phyloP scores from a whole-genome alignment of 169 alveolate genomes.

The Prorocentrum cordatum region DNA sequence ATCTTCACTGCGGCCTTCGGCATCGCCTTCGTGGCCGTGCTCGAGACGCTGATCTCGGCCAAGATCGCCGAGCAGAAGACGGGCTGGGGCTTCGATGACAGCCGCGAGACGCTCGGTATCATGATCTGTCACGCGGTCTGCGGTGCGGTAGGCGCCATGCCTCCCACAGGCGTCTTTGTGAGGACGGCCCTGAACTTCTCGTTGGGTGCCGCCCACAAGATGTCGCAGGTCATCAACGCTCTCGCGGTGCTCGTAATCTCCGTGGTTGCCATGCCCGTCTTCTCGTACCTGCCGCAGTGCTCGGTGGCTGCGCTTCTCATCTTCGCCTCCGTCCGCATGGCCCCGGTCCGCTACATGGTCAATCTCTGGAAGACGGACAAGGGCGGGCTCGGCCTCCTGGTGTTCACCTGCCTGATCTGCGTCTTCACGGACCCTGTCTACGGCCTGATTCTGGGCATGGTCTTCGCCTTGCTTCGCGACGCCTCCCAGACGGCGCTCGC shows the following conservation, averaged over 20 bases:
- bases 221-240: constrained; percentile 47
- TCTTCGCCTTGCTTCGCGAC: constrained; percentile 17
- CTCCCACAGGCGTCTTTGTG: constrained; percentile 52
- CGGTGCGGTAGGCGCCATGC: constrained; percentile 47
- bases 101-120: constrained; percentile 48
- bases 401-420: constrained; percentile 21
- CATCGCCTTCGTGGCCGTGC: constrained; percentile 32
- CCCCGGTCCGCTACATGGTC: constrained; percentile 25
- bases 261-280: not conserved
- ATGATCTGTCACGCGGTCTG: constrained; percentile 58
- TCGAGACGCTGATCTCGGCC: constrained; percentile 50
- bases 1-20: constrained; percentile 60
- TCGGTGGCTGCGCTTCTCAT: constrained; percentile 38
- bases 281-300: constrained; percentile 36
- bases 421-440: constrained; percentile 42
- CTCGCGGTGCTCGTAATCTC: constrained; percentile 19
- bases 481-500: constrained; percentile 55
- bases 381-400: constrained; percentile 8
- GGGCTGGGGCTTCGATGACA: constrained; percentile 17
- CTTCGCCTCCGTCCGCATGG: constrained; percentile 46
- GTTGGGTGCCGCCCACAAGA: constrained; percentile 20
- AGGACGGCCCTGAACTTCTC: constrained; percentile 3
- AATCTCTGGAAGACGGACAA: constrained; percentile 16
- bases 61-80: constrained; percentile 52
- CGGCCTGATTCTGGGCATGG: constrained; percentile 52